Evolutionary conservation across 2,329 filamentous ascomycete genomes (phyloP).

Genomic region (Phoma sp.): DNA sequence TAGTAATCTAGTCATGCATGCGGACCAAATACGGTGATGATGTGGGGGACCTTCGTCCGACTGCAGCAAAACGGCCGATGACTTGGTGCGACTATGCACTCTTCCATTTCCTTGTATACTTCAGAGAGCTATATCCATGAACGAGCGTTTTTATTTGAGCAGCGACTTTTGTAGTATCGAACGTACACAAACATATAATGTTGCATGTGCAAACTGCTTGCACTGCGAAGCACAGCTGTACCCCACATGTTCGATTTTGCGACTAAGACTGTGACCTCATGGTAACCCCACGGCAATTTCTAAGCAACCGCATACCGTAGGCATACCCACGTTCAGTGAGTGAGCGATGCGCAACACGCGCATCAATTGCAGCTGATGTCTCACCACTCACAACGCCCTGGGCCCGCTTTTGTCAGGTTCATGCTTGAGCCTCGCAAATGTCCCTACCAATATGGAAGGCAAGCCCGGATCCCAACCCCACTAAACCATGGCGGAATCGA

Average conservation of each 20-base stretch:
- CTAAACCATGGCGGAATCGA: slow-evolving; percentile 27
- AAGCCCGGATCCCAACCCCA: slow-evolving; percentile 28
- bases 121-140: neutral
- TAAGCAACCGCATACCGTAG: slow-evolving; percentile 12
- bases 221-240: neutral
- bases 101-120: neutral
- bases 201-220: neutral
- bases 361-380: slow-evolving; percentile 11
- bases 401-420: slow-evolving; percentile 2
- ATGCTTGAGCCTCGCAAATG: slow-evolving; percentile 14
- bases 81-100: neutral
- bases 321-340: slow-evolving; percentile 9
- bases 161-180: neutral
- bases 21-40: slow-evolving; percentile 11
- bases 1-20: slow-evolving; percentile 9
- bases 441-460: slow-evolving; percentile 30
- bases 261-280: slow-evolving; percentile 23
- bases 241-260: slow-evolving; percentile 9
- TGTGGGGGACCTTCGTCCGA: slow-evolving; percentile 6
- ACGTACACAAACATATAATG: neutral
- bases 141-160: neutral
- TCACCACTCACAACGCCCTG: neutral
- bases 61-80: neutral
- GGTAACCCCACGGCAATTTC: slow-evolving; percentile 22
- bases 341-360: slow-evolving; percentile 19